phyloP scores from a whole-genome alignment of 2,329 filamentous ascomycete genomes.

The Mycocentrospora acerina region DNA sequence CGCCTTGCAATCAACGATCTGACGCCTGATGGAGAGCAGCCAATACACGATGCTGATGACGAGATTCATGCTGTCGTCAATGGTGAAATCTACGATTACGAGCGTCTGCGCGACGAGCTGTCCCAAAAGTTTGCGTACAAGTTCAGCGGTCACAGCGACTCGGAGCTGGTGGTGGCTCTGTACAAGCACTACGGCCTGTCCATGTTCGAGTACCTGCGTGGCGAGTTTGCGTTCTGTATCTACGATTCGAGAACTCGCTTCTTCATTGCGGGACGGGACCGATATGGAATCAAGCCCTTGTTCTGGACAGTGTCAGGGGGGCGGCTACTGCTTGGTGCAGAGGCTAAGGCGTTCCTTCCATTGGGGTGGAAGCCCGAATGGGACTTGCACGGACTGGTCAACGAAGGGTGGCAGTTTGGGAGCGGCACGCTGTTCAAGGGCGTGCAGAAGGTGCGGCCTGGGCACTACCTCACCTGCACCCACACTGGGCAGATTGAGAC shows the following conservation, averaged over 20 bases:
- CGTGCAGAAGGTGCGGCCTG: constrained; percentile 48
- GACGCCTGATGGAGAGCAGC: constrained; percentile 17
- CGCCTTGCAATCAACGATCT: constrained; percentile 28
- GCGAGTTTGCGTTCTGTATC: constrained; percentile 57
- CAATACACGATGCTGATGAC: constrained; percentile 17
- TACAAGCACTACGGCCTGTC: constrained; percentile 47
- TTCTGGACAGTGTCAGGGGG: constrained; percentile 50
- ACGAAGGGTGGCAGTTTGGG: constrained; percentile 48
- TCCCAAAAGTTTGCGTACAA: constrained; percentile 38
- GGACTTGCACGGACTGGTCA: constrained; percentile 50
- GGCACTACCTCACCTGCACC: constrained; percentile 25
- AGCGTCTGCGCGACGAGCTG: constrained; percentile 43
- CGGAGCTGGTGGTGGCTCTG: constrained; percentile 56
- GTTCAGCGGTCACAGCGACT: constrained; percentile 52
- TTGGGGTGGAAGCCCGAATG: constrained; percentile 55
- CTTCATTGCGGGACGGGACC: constrained; percentile 55
- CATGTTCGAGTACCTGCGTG: constrained; percentile 51
- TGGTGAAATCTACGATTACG: constrained; percentile 60
- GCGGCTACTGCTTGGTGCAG: constrained; percentile 52
- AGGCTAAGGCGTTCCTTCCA: constrained; percentile 56
- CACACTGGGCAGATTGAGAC: constrained; percentile 42
- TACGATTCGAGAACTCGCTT: constrained; percentile 46
- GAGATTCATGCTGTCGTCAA: constrained; percentile 59
- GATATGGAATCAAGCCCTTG: constrained; percentile 60
- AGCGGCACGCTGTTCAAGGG: constrained; percentile 53